These are phyloP conservation scores for Porcisia hertigi DNA, from an alignment of 208 protist genomes.

Conservation along the genomic window DNA sequence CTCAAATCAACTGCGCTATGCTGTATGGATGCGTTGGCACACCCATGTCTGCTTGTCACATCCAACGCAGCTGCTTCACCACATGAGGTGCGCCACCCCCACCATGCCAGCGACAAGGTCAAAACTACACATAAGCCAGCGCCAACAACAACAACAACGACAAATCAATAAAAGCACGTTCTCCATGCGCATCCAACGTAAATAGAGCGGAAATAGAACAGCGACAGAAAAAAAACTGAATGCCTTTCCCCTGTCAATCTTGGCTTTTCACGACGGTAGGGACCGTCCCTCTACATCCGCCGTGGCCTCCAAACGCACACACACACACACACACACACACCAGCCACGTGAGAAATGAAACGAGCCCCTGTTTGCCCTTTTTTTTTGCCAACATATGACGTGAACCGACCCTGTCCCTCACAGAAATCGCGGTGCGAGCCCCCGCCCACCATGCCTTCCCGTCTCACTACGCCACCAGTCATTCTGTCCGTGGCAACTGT, in stretches of 20 bases:
- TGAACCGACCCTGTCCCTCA: neutral
- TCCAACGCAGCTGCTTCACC: neutral
- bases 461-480: neutral
- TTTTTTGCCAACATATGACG: neutral
- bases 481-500: constrained; percentile 11
- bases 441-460: neutral
- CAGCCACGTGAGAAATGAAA: neutral
- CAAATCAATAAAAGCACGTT: no score
- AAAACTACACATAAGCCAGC: neutral
- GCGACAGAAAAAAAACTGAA: neutral
- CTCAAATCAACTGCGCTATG: neutral
- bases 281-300: neutral
- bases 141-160: neutral
- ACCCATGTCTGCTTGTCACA: neutral
- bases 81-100: neutral
- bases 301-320: neutral
- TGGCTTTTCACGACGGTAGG: neutral
- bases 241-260: neutral
- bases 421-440: neutral
- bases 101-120: no score
- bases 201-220: neutral
- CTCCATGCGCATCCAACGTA: neutral
- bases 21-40: neutral
- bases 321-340: neutral
- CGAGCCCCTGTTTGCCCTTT: no score